Conservation (phyloP, 2,329 filamentous ascomycete genomes). For the Sphaerulina musiva region DNA sequence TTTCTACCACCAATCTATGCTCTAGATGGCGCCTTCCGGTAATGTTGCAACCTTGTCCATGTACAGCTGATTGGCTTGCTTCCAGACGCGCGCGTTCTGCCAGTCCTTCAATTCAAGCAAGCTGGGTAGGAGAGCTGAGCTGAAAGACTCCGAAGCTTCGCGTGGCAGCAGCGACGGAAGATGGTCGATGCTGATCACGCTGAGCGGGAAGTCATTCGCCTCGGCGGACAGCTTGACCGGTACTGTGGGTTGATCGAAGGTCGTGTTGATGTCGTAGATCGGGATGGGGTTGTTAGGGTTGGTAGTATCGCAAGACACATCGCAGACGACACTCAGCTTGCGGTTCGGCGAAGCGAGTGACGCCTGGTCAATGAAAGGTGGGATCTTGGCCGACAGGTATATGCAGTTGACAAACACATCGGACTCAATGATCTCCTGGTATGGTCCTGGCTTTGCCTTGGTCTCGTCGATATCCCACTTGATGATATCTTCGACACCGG, state of each 20-base stretch:
- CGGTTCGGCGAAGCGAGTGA: conserved; percentile 62
- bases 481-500: conserved; percentile 65
- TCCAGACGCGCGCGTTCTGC: conserved; percentile 69
- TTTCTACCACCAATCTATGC: conserved; percentile 6
- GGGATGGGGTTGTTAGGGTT: conserved; percentile 69
- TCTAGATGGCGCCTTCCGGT: conserved; percentile 39
- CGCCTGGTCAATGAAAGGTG: conserved; percentile 70
- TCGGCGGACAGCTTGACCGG: conserved; percentile 57
- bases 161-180: conserved; percentile 75
- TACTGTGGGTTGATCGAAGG: conserved; percentile 82
- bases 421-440: conserved; percentile 34
- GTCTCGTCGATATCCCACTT: conserved; percentile 79
- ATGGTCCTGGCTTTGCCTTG: conserved; percentile 48
- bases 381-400: conserved; percentile 72
- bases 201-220: conserved; percentile 50
- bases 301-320: conserved; percentile 69
- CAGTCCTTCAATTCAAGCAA: conserved; percentile 72
- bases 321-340: conserved; percentile 63
- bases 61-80: conserved; percentile 76
- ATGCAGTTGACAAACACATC: conserved; percentile 71
- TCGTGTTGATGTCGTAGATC: conserved; percentile 77
- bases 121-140: conserved; percentile 67
- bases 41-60: conserved; percentile 70
- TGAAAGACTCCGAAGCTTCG: conserved; percentile 82
- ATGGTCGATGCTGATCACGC: conserved; percentile 84